Percentiles rank a stretch among this genome's conserved stretches.
phyloP scores from a whole-genome alignment of 1,284 basidiomycete genomes.

The Fereydounia khargensis region DNA sequence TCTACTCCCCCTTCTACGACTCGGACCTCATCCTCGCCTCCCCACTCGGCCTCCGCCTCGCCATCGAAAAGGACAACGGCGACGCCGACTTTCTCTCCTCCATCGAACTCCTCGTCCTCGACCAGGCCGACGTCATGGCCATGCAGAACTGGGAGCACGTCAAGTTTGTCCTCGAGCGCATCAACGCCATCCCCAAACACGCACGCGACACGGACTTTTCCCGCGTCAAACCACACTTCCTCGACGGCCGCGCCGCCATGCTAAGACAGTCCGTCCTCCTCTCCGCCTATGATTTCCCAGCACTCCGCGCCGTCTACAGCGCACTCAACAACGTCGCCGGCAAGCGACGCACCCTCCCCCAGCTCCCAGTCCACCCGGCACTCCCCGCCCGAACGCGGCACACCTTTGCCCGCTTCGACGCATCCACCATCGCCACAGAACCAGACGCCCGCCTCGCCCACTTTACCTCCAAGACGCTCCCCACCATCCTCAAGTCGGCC shows the following conservation, averaged over 20 bases:
- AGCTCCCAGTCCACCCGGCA: too few relatives aligned
- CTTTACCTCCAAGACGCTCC: conserved; percentile 82
- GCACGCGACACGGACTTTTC: conserved; percentile 94
- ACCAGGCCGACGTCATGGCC: conserved; percentile 85
- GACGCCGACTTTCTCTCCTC: conserved; percentile 86
- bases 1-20: conserved; percentile 84
- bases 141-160: conserved; percentile 99
- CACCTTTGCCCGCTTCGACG: conserved; percentile 75
- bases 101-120: conserved; percentile 87
- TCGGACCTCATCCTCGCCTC: conserved; percentile 90
- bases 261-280: conserved; percentile 85
- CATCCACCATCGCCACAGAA: conserved; percentile 72
- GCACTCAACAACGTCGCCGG: conserved; percentile 79
- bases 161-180: conserved; percentile 77
- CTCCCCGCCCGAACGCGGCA: conserved; percentile 59
- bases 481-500: conserved; percentile 79
- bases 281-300: conserved; percentile 86
- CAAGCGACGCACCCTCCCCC: conserved; percentile 62
- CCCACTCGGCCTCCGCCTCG: conserved; percentile 84
- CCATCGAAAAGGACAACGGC: conserved; percentile 80
- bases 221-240: conserved; percentile 93
- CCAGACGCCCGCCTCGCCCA: conserved; percentile 79
- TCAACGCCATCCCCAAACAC: conserved; percentile 87
- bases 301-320: conserved; percentile 77
- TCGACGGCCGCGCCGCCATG: conserved; percentile 76